Evolutionary conservation across 768 basidiomycete genomes (phyloP).

Genomic region (Agaricus blazei): DNA sequence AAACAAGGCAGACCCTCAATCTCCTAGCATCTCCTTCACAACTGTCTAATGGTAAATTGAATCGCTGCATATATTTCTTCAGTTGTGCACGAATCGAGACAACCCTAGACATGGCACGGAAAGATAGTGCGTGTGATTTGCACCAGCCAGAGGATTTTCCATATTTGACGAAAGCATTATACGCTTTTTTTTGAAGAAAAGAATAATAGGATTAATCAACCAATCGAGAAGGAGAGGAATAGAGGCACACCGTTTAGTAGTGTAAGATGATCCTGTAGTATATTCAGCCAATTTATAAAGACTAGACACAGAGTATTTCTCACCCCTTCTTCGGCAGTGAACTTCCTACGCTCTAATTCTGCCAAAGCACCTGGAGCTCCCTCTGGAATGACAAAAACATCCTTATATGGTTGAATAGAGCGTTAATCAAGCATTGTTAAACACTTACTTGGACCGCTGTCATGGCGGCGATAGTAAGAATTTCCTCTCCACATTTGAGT

Average conservation of each 20-base stretch:
- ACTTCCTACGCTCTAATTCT: slow-evolving; percentile 91
- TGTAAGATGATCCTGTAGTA: slow-evolving; percentile 83
- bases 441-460: slow-evolving; percentile 73
- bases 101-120: slow-evolving; percentile 89
- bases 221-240: background rate
- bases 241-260: slow-evolving; percentile 74
- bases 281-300: background rate
- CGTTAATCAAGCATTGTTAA: background rate
- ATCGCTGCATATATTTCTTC: slow-evolving; percentile 91
- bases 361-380: slow-evolving; percentile 82
- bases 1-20: slow-evolving; percentile 83
- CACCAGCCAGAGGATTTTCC: slow-evolving; percentile 90
- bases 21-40: slow-evolving; percentile 86
- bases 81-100: slow-evolving; percentile 94
- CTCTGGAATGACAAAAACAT: slow-evolving; percentile 85
- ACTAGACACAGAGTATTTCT: slow-evolving; percentile 17
- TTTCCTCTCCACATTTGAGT: slow-evolving; percentile 90
- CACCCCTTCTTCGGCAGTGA: slow-evolving; percentile 97
- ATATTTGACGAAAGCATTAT: slow-evolving; percentile 86
- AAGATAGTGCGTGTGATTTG: slow-evolving; percentile 86
- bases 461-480: slow-evolving; percentile 95
- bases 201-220: background rate
- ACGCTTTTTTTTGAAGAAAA: slow-evolving; percentile 46
- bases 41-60: slow-evolving; percentile 74
- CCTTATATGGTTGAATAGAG: slow-evolving; percentile 37